Conservation (phyloP, 2,329 filamentous ascomycete genomes). For the Metarhizium brunneum region DNA sequence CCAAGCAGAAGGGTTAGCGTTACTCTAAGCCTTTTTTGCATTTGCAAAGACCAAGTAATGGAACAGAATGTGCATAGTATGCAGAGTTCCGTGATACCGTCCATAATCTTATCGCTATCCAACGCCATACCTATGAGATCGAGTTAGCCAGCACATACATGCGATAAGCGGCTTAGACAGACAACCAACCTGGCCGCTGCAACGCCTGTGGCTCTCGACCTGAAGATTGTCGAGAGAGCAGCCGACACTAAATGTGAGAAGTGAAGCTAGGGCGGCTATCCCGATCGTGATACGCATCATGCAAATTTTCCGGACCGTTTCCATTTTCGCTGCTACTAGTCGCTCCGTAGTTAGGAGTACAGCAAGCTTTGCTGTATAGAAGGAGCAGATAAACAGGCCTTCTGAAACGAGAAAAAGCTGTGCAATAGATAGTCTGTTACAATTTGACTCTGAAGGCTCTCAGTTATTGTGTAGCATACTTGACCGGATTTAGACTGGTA, state of each 20-base stretch:
- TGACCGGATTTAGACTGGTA: background rate
- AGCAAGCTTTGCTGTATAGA: background rate
- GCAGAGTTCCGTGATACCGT: background rate
- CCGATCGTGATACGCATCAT: background rate
- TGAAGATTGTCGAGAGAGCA: background rate
- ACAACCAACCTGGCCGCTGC: background rate
- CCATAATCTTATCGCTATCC: background rate
- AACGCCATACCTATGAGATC: background rate
- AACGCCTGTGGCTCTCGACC: background rate
- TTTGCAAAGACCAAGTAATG: background rate
- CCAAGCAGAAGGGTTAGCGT: background rate
- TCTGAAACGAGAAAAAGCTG: background rate
- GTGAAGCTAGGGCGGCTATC: background rate
- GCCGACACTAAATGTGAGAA: background rate
- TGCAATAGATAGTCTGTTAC: background rate
- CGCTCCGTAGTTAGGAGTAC: background rate
- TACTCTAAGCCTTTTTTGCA: background rate
- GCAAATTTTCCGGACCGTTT: background rate
- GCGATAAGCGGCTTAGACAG: background rate
- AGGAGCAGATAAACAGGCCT: background rate
- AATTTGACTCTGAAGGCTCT: background rate
- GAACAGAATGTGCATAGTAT: background rate
- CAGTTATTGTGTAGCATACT: background rate
- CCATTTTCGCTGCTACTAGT: background rate
- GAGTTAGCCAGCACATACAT: background rate